Base-by-base conservation (phyloP, 371 early-diverging fungal genomes). In the Mortierella sp. region DNA sequence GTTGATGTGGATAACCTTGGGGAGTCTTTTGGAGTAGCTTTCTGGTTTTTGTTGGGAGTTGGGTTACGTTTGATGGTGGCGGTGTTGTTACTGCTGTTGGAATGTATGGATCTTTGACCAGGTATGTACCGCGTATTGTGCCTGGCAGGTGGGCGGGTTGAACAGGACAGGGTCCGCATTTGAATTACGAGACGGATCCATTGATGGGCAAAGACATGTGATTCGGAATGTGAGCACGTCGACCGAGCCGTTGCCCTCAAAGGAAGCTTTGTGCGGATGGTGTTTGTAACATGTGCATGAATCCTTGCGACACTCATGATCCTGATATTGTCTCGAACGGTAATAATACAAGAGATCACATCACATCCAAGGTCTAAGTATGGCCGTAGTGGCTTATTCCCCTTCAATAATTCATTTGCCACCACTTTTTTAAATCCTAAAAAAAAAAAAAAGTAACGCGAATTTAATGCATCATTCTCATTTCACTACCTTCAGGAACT, bases 281-380 rank as follows among this genome's bases (percentile, higher is more conserved):
- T 36, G 21, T 43, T 21, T 13, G 69, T 28, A 33, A 58, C 70
- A 32, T 70, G 24, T 41, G 41, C 13, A 13, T 15, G 74, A 45
- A 79, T 70, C 74, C 68, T 66, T n/a, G 74, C 58, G 45, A 43
- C 63, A n/a, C 59, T 70, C 79, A 79, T 79, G 58, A n/a, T 52
- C 32, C 22, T 58, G n/a, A 13, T 58, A 13, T 58, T 50, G 24
- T 43, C 15, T 24, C 28, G 13, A 41, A 41, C 1, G 43, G 13
- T 2, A 28, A 28, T 28, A 2, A 28, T 28, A 28, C 48, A 48
- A 48, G 6, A 48, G 19, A 48, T 19, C 19, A 48, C 6, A 19
- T 6, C 19, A 13, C 16, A 48, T 13, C 43, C 43, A 15, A 43
- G 15, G 13, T 15, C 15, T 13, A 48, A 48, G 48, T n/a, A 19